Evolutionary conservation across 768 basidiomycete species (phyloP).

Genomic region (Termitomyces titanicus): DNA sequence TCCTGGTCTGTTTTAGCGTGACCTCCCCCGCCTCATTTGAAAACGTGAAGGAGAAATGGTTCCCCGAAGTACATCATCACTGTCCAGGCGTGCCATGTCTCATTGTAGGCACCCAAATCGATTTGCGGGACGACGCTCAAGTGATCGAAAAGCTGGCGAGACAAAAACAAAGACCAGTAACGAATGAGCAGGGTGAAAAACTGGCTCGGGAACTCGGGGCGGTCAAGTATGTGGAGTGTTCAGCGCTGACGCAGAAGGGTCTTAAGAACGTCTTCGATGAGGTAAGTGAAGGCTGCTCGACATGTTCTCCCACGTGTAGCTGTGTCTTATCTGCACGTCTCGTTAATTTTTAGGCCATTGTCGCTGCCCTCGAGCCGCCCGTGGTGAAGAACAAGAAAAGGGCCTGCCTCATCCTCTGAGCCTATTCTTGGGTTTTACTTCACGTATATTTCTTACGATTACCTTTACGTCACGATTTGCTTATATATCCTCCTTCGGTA

Average conservation of each 20-base stretch:
- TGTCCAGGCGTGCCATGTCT: slow-evolving; percentile 99
- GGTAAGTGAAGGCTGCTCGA: slow-evolving; percentile 46
- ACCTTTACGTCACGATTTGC: slow-evolving; percentile 38
- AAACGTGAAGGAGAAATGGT: slow-evolving; percentile 99
- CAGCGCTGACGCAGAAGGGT: slow-evolving; percentile 98
- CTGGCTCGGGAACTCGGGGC: slow-evolving; percentile 97
- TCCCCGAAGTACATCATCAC: slow-evolving; percentile 99
- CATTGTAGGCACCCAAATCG: slow-evolving; percentile 98
- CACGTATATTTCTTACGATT: slow-evolving; percentile 29
- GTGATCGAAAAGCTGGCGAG: slow-evolving; percentile 93
- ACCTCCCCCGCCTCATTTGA: slow-evolving; percentile 98
- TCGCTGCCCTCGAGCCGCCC: slow-evolving; percentile 97
- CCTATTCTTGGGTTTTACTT: slow-evolving; percentile 18
- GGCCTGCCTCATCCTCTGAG: slow-evolving; percentile 85
- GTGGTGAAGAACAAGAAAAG: slow-evolving; percentile 76
- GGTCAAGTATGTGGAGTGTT: slow-evolving; percentile 99
- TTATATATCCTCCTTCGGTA: slow-evolving; percentile 43
- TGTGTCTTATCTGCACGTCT: slow-evolving; percentile 10
- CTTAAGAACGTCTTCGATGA: slow-evolving; percentile 99
- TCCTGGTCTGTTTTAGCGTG: slow-evolving; percentile 99
- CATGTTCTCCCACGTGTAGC: slow-evolving; percentile 4
- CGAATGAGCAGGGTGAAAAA: slow-evolving; percentile 84
- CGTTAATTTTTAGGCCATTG: slow-evolving; percentile 71
- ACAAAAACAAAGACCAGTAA: slow-evolving; percentile 95
- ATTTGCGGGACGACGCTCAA: slow-evolving; percentile 89